These are phyloP conservation scores for Ceratocystis papillata DNA, from an alignment of 2,329 filamentous ascomycete species.

Conservation along the genomic window DNA sequence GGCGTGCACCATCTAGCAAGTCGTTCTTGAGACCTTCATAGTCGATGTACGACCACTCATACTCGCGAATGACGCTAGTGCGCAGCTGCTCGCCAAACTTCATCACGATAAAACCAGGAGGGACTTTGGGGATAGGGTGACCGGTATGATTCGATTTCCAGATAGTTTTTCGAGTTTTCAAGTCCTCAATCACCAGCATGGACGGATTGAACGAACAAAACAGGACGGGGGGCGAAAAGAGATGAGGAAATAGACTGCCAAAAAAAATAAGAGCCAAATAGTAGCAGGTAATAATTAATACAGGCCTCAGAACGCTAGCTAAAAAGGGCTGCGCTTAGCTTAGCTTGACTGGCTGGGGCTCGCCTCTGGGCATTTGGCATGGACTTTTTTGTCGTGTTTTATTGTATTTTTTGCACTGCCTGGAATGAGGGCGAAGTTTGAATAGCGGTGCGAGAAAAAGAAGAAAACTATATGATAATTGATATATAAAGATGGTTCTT, in stretches of 20 bases:
- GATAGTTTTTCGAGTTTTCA: constrained; percentile 36
- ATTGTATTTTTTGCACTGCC: not conserved
- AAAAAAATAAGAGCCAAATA: constrained; percentile 12
- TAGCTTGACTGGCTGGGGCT: constrained; percentile 12
- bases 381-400: constrained; percentile 15
- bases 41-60: constrained; percentile 96
- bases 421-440: constrained; percentile 5
- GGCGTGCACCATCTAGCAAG: constrained; percentile 54
- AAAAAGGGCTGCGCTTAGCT: constrained; percentile 13
- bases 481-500: not conserved
- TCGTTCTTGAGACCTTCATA: constrained; percentile 88
- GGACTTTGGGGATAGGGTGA: constrained; percentile 31
- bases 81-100: constrained; percentile 95
- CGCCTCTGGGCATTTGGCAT: constrained; percentile 11
- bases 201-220: constrained; percentile 23
- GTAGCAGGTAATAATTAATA: constrained; percentile 11
- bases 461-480: not conserved
- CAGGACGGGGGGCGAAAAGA: not conserved
- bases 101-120: constrained; percentile 50
- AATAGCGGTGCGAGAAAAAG: not conserved
- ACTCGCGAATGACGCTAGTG: constrained; percentile 91
- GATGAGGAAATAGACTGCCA: not conserved
- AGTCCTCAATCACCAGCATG: constrained; percentile 46
- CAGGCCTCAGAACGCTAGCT: constrained; percentile 12
- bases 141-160: constrained; percentile 34